A percentile compares a stretch with the other conserved stretches of the same genome.
phyloP scores from a whole-genome alignment of 129 eudicot species.

The Flaveria bidentis region DNA sequence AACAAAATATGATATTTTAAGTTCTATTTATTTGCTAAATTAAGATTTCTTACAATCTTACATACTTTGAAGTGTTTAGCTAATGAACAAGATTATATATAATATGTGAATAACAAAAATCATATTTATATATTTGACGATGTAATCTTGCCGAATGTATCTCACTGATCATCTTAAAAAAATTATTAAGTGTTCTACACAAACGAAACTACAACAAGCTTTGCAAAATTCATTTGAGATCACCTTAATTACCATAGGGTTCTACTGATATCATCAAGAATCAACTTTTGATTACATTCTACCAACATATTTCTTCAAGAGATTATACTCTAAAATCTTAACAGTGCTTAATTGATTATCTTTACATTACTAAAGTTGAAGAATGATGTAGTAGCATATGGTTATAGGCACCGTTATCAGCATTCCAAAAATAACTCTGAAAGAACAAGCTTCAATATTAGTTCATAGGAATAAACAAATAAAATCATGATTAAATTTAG shows the following conservation, averaged over 20 bases:
- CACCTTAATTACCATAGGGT: not conserved
- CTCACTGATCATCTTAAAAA: not conserved
- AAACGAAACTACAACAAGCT: conserved; percentile 4
- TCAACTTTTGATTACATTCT: not conserved
- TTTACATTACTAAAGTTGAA: conserved; percentile 20
- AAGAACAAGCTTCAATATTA: conserved; percentile 3
- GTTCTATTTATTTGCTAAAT: too few species aligned
- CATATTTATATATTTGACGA: too few species aligned
- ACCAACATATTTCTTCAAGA: not conserved
- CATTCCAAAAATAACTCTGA: conserved; percentile 98
- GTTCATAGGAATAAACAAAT: conserved; percentile 5
- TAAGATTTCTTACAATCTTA: too few species aligned
- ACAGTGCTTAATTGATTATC: not conserved
- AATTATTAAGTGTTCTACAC: not conserved
- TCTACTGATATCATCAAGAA: not conserved
- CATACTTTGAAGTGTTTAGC: too few species aligned
- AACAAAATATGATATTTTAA: too few species aligned
- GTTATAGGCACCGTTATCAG: conserved; percentile 85
- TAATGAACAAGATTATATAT: too few species aligned
- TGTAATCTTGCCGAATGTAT: not conserved
- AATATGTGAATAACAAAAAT: too few species aligned
- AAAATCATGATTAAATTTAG: not conserved
- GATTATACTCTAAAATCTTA: not conserved
- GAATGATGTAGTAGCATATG: conserved; percentile 56
- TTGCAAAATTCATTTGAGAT: not conserved